Evolutionary conservation across 164 flowering plant species (phyloP).

Genomic region (Buxus sempervirens): DNA sequence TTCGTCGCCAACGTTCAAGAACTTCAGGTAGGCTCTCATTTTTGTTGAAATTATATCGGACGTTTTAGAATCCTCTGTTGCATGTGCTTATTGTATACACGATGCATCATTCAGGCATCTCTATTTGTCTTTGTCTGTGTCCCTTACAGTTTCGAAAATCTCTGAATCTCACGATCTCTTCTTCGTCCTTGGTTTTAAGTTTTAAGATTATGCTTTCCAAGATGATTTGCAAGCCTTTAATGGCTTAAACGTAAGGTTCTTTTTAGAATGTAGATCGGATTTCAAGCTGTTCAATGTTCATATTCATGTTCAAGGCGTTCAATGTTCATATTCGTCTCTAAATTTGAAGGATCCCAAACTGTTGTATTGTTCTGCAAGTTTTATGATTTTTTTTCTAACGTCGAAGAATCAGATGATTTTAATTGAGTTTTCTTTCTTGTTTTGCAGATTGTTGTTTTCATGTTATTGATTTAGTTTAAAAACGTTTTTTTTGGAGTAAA

Average conservation of each 20-base stretch:
- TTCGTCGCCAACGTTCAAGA: no score
- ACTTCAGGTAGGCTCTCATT: no score
- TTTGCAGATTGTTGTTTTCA: not conserved
- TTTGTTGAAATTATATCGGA: not conserved
- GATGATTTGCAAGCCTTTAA: not conserved
- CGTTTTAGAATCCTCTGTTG: slow-evolving; percentile 1
- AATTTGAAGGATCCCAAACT: no score
- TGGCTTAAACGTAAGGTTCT: not conserved
- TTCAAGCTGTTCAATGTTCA: not conserved
- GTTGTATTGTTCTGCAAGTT: no score
- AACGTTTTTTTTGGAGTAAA: not conserved
- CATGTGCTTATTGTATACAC: slow-evolving; percentile 13
- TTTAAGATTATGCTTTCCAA: not conserved
- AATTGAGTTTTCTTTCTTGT: not conserved
- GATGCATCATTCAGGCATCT: no score
- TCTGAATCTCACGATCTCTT: not conserved
- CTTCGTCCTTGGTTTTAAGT: not conserved
- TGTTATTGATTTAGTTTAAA: not conserved
- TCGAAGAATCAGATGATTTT: not conserved
- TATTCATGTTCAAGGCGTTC: no score
- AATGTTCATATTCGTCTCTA: not conserved
- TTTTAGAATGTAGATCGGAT: not conserved
- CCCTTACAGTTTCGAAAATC: not conserved
- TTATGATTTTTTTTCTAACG: not conserved
- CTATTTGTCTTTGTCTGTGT: not conserved